These are phyloP conservation scores for Calendula officinalis DNA, from an alignment of 129 eudicot genomes.

Conservation along the genomic window DNA sequence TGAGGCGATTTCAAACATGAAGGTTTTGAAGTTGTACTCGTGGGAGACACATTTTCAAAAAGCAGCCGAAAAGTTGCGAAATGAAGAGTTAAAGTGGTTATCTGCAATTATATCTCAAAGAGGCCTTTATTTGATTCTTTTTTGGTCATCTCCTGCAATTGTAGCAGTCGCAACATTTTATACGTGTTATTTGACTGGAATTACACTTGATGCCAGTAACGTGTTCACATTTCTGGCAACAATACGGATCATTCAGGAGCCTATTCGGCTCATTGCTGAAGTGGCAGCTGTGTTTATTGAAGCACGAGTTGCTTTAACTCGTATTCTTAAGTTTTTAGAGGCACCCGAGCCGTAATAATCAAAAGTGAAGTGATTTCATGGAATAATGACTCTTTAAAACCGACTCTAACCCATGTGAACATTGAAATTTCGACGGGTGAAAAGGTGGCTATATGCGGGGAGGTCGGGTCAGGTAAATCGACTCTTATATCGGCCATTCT, in stretches of 20 bases:
- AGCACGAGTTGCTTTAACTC: slow-evolving; percentile 52
- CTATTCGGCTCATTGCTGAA: slow-evolving; percentile 46
- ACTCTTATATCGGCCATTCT: slow-evolving; percentile 69
- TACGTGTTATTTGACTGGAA: slow-evolving; percentile 39
- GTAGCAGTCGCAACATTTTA: slow-evolving; percentile 50
- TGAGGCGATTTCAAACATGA: slow-evolving; percentile 57
- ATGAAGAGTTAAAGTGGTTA: slow-evolving; percentile 43
- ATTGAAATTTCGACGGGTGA: slow-evolving; percentile 39
- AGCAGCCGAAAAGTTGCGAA: slow-evolving; percentile 30
- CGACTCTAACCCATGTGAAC: slow-evolving; percentile 32
- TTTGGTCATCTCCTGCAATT: slow-evolving; percentile 49
- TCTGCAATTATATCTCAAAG: slow-evolving; percentile 36
- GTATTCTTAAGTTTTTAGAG: slow-evolving; percentile 54
- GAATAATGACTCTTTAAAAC: slow-evolving; percentile 40
- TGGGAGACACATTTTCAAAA: slow-evolving; percentile 60
- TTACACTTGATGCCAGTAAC: slow-evolving; percentile 43
- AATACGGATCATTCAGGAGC: slow-evolving; percentile 54
- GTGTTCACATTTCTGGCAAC: slow-evolving; percentile 70
- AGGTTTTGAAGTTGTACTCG: slow-evolving; percentile 60
- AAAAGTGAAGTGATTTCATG: slow-evolving; percentile 45
- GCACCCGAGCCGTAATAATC: slow-evolving; percentile 48
- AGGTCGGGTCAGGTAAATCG: slow-evolving; percentile 79
- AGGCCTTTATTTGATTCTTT: slow-evolving; percentile 41
- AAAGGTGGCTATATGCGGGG: slow-evolving; percentile 74
- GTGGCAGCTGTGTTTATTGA: slow-evolving; percentile 49